Percentiles rank a stretch among this genome's conserved stretches.
Conservation (phyloP, 768 basidiomycete genomes). For the Russula ochroleuca region DNA sequence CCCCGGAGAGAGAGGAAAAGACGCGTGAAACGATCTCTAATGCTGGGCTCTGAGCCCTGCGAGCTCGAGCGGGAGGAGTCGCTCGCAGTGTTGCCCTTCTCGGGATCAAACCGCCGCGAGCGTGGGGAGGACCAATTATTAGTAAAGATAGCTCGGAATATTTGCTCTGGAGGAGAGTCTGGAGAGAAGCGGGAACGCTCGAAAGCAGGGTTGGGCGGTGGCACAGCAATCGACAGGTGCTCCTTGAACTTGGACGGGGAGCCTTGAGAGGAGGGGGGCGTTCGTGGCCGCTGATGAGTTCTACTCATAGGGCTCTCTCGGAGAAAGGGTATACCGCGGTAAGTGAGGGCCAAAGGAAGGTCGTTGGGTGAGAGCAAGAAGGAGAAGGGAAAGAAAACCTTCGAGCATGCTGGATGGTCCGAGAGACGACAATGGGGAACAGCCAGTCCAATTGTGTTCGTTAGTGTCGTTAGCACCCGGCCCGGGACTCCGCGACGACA, state of each 20-base stretch:
- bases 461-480: not conserved
- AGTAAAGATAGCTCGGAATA: conserved; percentile 31
- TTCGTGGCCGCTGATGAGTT: conserved; percentile 1
- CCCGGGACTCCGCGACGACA: not conserved
- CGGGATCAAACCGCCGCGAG: conserved; percentile 26
- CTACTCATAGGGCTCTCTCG: conserved; percentile 15
- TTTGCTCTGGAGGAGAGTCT: conserved; percentile 35
- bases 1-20: conserved; percentile 39
- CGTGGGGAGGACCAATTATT: conserved; percentile 29
- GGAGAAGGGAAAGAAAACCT: not conserved
- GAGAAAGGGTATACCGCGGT: not conserved
- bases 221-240: conserved; percentile 22
- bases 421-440: not conserved
- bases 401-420: not conserved
- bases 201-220: conserved; percentile 29
- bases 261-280: conserved; percentile 7
- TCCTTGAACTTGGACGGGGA: conserved; percentile 19
- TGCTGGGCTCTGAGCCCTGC: conserved; percentile 15
- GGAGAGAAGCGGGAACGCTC: conserved; percentile 44
- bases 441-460: not conserved
- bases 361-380: not conserved
- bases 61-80: conserved; percentile 23
- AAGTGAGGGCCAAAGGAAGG: not conserved
- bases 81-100: conserved; percentile 23
- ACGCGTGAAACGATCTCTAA: conserved; percentile 38